Evolutionary conservation across 768 basidiomycete species (phyloP), one percentile per base, ranked within the genome.

Genomic region (Suillus fuscotomentosus): DNA sequence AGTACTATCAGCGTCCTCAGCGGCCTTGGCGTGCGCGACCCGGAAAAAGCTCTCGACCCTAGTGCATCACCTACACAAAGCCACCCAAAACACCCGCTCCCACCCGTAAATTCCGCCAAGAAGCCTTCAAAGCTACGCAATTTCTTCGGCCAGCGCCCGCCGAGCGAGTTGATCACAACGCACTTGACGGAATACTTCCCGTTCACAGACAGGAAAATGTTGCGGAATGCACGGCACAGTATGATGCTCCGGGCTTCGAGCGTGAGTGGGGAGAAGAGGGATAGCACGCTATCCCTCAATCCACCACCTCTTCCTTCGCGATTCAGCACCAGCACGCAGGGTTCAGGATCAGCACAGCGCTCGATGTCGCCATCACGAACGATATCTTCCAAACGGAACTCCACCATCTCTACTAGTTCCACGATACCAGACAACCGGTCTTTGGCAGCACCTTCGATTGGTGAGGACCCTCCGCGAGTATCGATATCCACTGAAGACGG

Each of bases 111-210:
- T 43, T 50, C 70, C 56, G 39, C 62, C 60, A 85, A 85, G 69
- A 79, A 82, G 10, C 85, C 88, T 4, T 85, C 86, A 24, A 95
- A 94, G 71, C 75, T 95, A 55, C 92, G 92, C 76, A 95, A 95
- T 81, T 99, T 99, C 82, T 97, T 98, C 70, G 97, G 97, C 17
- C 97, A 98, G 71, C 91, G 97, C 47, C 97, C 97, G 0, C 96
- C 97, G 0, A 94, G 92, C 78, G 97, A 99, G 76, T 87, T 99
- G 67, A 99, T 99, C 80, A 93, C 96, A 31, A 97, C 83, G 8
- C 96, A 99, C 73, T 77, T 99, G 60, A 88, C 91, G 22, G 96
- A 97, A 66, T 99, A 91, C 81, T 99, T 99, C 87, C 97, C 97
- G 1, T 84, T 86, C 67, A 89, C 94, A 4, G 95, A 97, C 81